Percentiles rank a stretch among this genome's conserved stretches.
phyloP scores from a whole-genome alignment of 306 rosid species.

The Sicyos baderoa region DNA sequence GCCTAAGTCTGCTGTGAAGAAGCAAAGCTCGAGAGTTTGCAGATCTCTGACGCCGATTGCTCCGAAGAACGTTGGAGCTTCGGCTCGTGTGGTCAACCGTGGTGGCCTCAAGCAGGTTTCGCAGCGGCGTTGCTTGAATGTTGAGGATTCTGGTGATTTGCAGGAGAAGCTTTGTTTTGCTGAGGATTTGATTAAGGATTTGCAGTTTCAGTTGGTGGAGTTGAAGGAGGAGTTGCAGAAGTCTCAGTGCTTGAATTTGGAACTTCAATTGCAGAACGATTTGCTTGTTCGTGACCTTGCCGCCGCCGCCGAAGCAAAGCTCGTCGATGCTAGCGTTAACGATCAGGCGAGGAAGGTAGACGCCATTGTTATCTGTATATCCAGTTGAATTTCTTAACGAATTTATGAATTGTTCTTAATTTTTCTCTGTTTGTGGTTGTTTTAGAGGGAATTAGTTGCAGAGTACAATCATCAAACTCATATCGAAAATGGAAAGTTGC shows the following conservation, averaged over 20 bases:
- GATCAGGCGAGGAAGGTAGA: slow-evolving; percentile 38
- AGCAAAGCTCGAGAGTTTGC: slow-evolving; percentile 27
- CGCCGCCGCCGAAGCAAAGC: slow-evolving; percentile 60
- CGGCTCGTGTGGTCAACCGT: slow-evolving; percentile 27
- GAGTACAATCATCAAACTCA: slow-evolving; percentile 46
- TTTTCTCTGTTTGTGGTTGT: slow-evolving; percentile 25
- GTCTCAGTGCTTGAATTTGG: slow-evolving; percentile 43
- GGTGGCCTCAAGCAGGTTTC: slow-evolving; percentile 38
- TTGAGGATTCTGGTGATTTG: slow-evolving; percentile 39
- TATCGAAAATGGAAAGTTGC: slow-evolving; percentile 26
- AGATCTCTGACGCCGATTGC: slow-evolving; percentile 34
- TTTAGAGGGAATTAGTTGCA: slow-evolving; percentile 36
- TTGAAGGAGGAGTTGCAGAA: slow-evolving; percentile 65
- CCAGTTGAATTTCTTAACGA: neutral
- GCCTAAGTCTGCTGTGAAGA: slow-evolving; percentile 30
- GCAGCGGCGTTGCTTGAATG: slow-evolving; percentile 31
- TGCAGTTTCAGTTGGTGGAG: slow-evolving; percentile 44
- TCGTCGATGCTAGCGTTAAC: slow-evolving; percentile 23
- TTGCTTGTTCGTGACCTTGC: slow-evolving; percentile 49
- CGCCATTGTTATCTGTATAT: slow-evolving; percentile 2
- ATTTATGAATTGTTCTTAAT: neutral
- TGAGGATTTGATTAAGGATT: slow-evolving; percentile 46
- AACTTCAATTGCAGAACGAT: slow-evolving; percentile 50
- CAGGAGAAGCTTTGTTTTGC: slow-evolving; percentile 38
- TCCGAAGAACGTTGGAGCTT: slow-evolving; percentile 32